phyloP scores from a whole-genome alignment of 495 filamentous ascomycete genomes.

The Echria macrotheca region DNA sequence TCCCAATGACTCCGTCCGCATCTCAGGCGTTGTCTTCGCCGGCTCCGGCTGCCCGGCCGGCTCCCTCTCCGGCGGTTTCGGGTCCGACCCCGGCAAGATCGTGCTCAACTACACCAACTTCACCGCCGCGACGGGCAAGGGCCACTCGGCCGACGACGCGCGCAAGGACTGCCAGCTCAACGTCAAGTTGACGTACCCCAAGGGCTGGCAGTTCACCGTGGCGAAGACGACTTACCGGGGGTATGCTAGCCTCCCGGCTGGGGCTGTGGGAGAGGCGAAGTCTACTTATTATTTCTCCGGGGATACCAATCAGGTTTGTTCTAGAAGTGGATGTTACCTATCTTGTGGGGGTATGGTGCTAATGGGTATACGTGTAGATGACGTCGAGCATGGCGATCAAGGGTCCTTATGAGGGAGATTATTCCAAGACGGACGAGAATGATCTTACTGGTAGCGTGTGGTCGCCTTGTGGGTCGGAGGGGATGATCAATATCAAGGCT shows the following conservation, averaged over 20 bases:
- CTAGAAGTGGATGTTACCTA: too few species aligned
- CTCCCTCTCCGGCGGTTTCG: constrained; percentile 34
- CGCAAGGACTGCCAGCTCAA: constrained; percentile 49
- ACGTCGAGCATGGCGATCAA: not conserved
- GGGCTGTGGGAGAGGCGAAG: constrained; percentile 39
- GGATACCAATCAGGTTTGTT: constrained; percentile 20
- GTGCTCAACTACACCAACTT: constrained; percentile 43
- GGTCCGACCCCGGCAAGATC: constrained; percentile 36
- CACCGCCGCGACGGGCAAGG: constrained; percentile 39
- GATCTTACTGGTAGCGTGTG: not conserved
- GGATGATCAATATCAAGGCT: not conserved
- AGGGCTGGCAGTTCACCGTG: constrained; percentile 47
- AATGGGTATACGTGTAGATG: not conserved
- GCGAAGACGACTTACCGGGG: constrained; percentile 47
- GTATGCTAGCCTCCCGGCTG: constrained; percentile 36
- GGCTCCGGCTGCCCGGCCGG: constrained; percentile 49
- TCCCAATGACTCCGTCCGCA: too few species aligned
- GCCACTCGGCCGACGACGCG: constrained; percentile 30
- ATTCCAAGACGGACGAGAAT: not conserved
- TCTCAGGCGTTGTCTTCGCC: constrained; percentile 37
- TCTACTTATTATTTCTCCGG: constrained; percentile 49
- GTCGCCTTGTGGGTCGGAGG: not conserved
- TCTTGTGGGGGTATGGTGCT: too few species aligned
- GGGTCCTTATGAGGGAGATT: not conserved
- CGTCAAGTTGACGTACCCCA: constrained; percentile 43